Evolutionary conservation across 129 eudicot species (phyloP).

Genomic region (Tanacetum coccineum): DNA sequence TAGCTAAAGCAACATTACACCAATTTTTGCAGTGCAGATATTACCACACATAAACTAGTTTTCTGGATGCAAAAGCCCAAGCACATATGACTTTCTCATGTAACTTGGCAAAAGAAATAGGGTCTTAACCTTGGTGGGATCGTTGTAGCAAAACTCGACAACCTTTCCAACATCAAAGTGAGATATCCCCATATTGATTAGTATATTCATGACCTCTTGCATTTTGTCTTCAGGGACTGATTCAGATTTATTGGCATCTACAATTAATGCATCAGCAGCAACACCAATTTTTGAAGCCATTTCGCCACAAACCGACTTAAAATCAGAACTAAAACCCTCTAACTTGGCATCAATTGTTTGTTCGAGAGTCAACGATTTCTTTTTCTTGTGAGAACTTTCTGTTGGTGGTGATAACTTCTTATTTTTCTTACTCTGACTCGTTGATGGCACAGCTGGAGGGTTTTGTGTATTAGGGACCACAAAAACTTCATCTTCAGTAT

Average conservation of each 20-base stretch:
- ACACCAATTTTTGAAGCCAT: not conserved
- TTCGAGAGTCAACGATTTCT: not conserved
- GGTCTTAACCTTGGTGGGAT: conserved; percentile 7
- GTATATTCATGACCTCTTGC: conserved; percentile 13
- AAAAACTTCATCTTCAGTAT: not conserved
- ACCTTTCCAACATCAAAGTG: conserved; percentile 11
- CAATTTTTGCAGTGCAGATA: too few species aligned
- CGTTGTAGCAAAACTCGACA: conserved; percentile 2
- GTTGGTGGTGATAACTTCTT: not conserved
- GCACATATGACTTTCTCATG: too few species aligned
- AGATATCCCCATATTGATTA: not conserved
- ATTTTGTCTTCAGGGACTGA: conserved; percentile 6
- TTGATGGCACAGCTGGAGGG: not conserved
- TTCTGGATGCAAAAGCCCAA: too few species aligned
- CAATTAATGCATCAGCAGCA: not conserved
- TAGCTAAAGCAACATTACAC: too few species aligned
- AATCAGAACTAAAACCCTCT: not conserved
- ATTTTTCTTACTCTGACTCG: not conserved
- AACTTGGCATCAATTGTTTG: conserved; percentile 15
- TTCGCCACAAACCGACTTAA: not conserved
- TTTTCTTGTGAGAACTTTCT: conserved; percentile 8
- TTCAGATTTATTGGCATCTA: conserved; percentile 5
- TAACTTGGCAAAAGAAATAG: not conserved
- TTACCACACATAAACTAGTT: too few species aligned
- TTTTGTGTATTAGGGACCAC: not conserved